Evolutionary conservation across 768 basidiomycete species (phyloP).

Genomic region (Trametes punicea): DNA sequence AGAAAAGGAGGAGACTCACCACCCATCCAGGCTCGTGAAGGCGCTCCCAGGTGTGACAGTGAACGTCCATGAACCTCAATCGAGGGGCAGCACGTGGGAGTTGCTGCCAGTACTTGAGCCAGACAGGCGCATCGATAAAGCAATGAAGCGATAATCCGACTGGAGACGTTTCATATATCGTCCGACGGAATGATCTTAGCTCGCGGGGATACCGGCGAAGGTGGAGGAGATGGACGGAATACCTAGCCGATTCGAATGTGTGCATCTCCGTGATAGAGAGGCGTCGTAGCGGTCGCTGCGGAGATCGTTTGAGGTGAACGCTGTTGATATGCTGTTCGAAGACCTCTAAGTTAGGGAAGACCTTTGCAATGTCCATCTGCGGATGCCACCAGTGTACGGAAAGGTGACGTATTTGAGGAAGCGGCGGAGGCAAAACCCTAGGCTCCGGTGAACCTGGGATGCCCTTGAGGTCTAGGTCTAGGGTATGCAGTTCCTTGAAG

Average conservation of each 20-base stretch:
- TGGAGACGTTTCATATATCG: slow-evolving; percentile 4
- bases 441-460: not conserved
- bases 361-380: slow-evolving; percentile 1
- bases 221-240: slow-evolving; percentile 10
- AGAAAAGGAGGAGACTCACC: not conserved
- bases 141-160: slow-evolving; percentile 12
- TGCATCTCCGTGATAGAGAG: slow-evolving; percentile 7
- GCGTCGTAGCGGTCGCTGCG: slow-evolving; percentile 1
- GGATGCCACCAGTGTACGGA: slow-evolving; percentile 7
- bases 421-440: not conserved
- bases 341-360: slow-evolving; percentile 4
- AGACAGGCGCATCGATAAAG: slow-evolving; percentile 7
- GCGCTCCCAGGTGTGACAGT: slow-evolving; percentile 13
- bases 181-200: slow-evolving; percentile 2
- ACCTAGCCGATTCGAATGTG: not conserved
- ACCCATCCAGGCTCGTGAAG: slow-evolving; percentile 8
- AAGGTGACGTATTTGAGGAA: slow-evolving; percentile 2
- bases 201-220: slow-evolving; percentile 11
- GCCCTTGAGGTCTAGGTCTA: slow-evolving; percentile 10
- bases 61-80: slow-evolving; percentile 9
- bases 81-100: slow-evolving; percentile 5
- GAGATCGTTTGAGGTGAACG: not conserved
- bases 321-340: slow-evolving; percentile 13
- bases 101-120: slow-evolving; percentile 13
- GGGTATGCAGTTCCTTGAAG: slow-evolving; percentile 1